phyloP scores from a whole-genome alignment of 208 protist species.

The Trypanosoma melophagium region DNA sequence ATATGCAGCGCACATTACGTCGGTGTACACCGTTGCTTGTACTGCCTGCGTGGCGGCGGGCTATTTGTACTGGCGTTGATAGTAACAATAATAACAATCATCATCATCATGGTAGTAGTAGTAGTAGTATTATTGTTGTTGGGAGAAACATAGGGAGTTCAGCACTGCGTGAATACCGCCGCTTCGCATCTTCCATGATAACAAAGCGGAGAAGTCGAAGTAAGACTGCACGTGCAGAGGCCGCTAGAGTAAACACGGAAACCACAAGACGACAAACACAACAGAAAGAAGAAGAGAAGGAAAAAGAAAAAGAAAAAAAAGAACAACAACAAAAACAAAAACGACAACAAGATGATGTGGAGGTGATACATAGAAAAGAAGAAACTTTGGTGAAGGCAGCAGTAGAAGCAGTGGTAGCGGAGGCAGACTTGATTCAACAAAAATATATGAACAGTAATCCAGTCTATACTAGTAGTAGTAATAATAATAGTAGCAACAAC shows the following conservation, averaged over 20 bases:
- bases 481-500: not conserved
- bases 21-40: constrained; percentile 10
- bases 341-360: not conserved
- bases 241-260: not conserved
- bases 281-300: not conserved
- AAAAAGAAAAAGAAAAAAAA: not conserved
- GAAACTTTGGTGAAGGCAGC: not conserved
- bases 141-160: not conserved
- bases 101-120: not conserved
- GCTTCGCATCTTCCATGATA: constrained; percentile 19
- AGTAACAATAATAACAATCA: not conserved
- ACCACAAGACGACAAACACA: not conserved
- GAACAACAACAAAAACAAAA: not conserved
- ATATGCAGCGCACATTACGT: constrained; percentile 17
- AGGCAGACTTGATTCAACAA: not conserved
- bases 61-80: not conserved
- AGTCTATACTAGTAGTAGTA: not conserved
- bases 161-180: constrained; percentile 8
- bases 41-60: not conserved
- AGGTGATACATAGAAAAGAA: too few relatives aligned
- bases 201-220: constrained; percentile 5
- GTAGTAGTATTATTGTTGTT: not conserved
- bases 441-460: not conserved
- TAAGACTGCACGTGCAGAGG: not conserved
- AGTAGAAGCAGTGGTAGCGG: not conserved